A percentile compares a stretch with the other conserved stretches of the same genome.
Conservation (phyloP, 306 rosid genomes). For the Cucumis cinereus region DNA sequence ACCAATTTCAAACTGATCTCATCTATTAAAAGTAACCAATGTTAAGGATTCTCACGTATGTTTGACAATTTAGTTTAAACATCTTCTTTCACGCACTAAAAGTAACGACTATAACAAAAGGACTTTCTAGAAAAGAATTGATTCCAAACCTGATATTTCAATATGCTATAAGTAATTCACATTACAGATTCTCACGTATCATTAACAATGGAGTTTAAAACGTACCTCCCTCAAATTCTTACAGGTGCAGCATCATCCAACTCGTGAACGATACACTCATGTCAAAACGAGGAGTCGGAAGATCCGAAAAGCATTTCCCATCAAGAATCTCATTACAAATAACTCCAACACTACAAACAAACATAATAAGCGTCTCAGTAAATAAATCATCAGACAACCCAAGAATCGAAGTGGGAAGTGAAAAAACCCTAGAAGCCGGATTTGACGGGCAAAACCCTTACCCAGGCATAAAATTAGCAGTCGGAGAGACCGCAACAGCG, state of each 20-base stretch:
- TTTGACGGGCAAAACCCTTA: slow-evolving; percentile 48
- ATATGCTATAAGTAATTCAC: not conserved
- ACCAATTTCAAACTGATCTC: not conserved
- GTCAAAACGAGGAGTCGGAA: slow-evolving; percentile 61
- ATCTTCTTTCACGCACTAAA: not conserved
- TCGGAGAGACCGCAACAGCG: slow-evolving; percentile 46
- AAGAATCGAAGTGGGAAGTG: slow-evolving; percentile 37
- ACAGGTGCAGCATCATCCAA: slow-evolving; percentile 52
- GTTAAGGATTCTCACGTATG: not conserved
- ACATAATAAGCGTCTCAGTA: slow-evolving; percentile 57
- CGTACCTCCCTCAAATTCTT: not conserved
- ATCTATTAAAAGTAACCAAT: not conserved
- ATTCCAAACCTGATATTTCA: not conserved
- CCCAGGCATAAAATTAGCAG: slow-evolving; percentile 46
- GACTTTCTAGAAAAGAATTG: not conserved
- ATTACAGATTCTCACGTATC: not conserved
- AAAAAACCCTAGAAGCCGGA: slow-evolving; percentile 58
- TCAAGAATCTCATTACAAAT: slow-evolving; percentile 67
- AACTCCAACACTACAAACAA: slow-evolving; percentile 53
- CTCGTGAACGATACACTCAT: slow-evolving; percentile 56
- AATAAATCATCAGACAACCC: slow-evolving; percentile 86
- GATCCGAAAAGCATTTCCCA: slow-evolving; percentile 70
- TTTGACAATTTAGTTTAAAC: not conserved
- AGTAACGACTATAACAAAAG: not conserved
- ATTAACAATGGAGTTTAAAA: not conserved